Conservation (phyloP, 2,329 filamentous ascomycete genomes). For the Dactylellina drechsleri region DNA sequence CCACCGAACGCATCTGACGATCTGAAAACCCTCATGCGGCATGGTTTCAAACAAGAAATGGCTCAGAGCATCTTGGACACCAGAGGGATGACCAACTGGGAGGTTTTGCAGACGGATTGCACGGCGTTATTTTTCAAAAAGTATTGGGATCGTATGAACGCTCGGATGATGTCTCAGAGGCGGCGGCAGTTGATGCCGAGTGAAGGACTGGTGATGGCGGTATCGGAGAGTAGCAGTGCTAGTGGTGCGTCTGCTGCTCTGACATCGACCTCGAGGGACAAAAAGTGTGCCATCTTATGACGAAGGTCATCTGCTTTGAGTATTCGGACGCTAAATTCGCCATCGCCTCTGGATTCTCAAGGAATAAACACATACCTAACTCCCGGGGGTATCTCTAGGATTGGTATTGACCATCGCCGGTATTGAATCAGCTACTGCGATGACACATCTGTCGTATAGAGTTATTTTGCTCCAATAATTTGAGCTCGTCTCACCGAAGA, state of each 20-base stretch:
- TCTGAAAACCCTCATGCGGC: constrained; percentile 42
- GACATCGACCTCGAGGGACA: neutral
- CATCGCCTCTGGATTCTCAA: too few relatives aligned
- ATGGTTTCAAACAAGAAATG: constrained; percentile 34
- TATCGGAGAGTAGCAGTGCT: constrained; percentile 10
- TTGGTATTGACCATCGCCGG: too few relatives aligned
- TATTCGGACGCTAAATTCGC: too few relatives aligned
- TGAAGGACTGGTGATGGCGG: neutral
- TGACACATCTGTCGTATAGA: too few relatives aligned
- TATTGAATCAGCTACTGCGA: too few relatives aligned
- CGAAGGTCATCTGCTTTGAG: too few relatives aligned
- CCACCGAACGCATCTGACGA: constrained; percentile 24
- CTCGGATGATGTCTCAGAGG: constrained; percentile 24
- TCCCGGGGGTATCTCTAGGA: too few relatives aligned
- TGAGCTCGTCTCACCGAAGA: too few relatives aligned
- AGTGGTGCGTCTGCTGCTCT: neutral
- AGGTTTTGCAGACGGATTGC: constrained; percentile 43
- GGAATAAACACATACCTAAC: too few relatives aligned
- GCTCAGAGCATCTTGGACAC: constrained; percentile 31
- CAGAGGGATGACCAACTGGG: constrained; percentile 50
- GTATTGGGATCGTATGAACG: constrained; percentile 48
- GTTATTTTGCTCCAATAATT: too few relatives aligned
- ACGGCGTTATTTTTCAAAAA: constrained; percentile 45
- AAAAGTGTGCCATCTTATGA: constrained; percentile 27
- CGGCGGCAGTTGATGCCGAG: neutral